Evolutionary conservation across 768 basidiomycete genomes (phyloP).

Genomic region (Rhizopogon roseolus): DNA sequence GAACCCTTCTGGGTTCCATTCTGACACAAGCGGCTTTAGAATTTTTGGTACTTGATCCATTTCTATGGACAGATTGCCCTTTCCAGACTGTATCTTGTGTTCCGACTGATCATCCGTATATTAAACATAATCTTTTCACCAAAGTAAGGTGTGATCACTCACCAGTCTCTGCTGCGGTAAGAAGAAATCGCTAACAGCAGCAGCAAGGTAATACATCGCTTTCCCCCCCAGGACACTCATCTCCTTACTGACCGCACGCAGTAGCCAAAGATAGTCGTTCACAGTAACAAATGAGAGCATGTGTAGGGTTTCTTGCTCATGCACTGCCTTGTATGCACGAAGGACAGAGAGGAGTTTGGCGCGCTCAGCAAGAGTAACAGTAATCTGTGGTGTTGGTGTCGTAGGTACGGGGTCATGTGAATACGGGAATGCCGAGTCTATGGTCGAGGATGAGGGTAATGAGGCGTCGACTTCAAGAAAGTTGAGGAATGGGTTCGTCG

Average conservation of each 20-base stretch:
- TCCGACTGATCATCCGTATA: conserved; percentile 57
- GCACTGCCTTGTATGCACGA: conserved; percentile 74
- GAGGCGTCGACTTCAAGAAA: conserved; percentile 66
- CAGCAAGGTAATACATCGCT: conserved; percentile 94
- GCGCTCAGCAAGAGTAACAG: conserved; percentile 63
- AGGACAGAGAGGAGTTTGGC: conserved; percentile 67
- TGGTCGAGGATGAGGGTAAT: conserved; percentile 13
- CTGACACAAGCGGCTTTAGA: conserved; percentile 85
- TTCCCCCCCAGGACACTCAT: conserved; percentile 63
- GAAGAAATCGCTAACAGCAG: conserved; percentile 98
- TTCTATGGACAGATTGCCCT: conserved; percentile 88
- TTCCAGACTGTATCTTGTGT: conserved; percentile 98
- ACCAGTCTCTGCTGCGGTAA: conserved; percentile 89
- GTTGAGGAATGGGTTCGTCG: conserved; percentile 96
- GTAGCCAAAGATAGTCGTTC: conserved; percentile 92
- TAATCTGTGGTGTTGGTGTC: conserved; percentile 42
- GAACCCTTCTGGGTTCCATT: conserved; percentile 89
- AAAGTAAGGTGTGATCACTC: conserved; percentile 20
- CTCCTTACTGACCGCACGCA: conserved; percentile 78
- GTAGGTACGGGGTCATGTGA: conserved; percentile 25
- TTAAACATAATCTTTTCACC: neutral
- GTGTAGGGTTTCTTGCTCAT: conserved; percentile 67
- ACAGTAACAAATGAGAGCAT: conserved; percentile 91
- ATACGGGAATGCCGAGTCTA: conserved; percentile 14
- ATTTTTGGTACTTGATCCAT: conserved; percentile 99